Evolutionary conservation across 2,329 filamentous ascomycete species (phyloP).

Genomic region (Cercospora beticola): DNA sequence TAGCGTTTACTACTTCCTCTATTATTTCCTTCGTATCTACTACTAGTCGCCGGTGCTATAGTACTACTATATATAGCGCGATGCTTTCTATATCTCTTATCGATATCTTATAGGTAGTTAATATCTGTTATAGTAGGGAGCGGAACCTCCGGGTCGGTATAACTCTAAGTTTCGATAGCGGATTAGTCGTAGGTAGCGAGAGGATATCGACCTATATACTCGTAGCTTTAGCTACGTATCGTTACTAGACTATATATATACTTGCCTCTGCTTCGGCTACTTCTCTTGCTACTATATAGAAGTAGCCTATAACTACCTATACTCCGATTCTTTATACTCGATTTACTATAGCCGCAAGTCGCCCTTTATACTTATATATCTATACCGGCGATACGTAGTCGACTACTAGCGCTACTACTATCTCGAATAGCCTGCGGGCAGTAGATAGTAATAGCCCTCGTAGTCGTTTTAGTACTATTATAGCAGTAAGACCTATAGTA

Average conservation of each 20-base stretch:
- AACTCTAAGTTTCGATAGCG: background rate
- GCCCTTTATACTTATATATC: background rate
- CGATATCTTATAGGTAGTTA: background rate
- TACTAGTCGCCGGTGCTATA: background rate
- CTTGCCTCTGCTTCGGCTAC: too few species aligned
- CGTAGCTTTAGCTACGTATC: background rate
- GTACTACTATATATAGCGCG: background rate
- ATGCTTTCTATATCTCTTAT: background rate
- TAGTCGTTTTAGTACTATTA: slow-evolving; percentile 11
- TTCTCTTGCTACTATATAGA: too few species aligned
- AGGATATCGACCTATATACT: background rate
- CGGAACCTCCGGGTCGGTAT: background rate
- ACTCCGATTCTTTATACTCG: too few species aligned
- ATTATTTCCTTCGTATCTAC: background rate
- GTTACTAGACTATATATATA: background rate
- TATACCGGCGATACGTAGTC: background rate
- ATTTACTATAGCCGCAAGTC: background rate
- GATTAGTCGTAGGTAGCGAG: background rate
- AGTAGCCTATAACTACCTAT: too few species aligned
- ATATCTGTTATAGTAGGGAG: background rate
- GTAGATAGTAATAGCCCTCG: slow-evolving; percentile 1
- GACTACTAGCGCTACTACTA: background rate
- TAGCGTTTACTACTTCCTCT: background rate
- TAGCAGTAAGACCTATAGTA: background rate
- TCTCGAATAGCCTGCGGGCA: background rate